Evolutionary conservation across 768 basidiomycete species (phyloP).

Genomic region (Leccinellum luteum): DNA sequence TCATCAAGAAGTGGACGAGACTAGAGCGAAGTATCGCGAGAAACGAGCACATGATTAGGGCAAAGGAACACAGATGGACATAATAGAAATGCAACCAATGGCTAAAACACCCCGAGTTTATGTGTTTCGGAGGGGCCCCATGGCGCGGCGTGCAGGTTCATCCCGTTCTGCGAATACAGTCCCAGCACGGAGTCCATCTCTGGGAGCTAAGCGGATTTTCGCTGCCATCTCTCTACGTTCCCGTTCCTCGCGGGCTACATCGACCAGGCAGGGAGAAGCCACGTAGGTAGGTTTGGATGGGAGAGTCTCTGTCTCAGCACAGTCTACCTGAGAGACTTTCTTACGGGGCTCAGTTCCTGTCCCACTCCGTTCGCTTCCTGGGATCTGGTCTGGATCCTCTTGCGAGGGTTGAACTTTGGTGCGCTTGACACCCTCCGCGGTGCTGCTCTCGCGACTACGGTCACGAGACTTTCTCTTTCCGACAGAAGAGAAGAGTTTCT

Average conservation of each 20-base stretch:
- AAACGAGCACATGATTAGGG: background rate
- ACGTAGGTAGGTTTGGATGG: slow-evolving; percentile 4
- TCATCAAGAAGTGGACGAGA: slow-evolving; percentile 7
- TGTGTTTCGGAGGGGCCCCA: slow-evolving; percentile 27
- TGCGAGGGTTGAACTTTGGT: slow-evolving; percentile 6
- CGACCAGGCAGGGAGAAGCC: background rate
- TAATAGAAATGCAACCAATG: background rate
- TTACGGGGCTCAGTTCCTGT: background rate
- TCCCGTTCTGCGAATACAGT: slow-evolving; percentile 29
- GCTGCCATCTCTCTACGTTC: slow-evolving; percentile 22
- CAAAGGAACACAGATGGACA: background rate
- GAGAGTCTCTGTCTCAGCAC: slow-evolving; percentile 2
- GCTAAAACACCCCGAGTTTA: background rate
- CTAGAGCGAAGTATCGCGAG: slow-evolving; percentile 14
- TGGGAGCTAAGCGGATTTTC: slow-evolving; percentile 22
- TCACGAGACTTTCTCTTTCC: slow-evolving; percentile 30
- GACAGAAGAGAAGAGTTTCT: slow-evolving; percentile 51
- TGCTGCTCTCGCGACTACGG: slow-evolving; percentile 18
- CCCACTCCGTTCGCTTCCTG: slow-evolving; percentile 17
- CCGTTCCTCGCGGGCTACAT: slow-evolving; percentile 24
- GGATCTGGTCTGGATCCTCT: slow-evolving; percentile 4
- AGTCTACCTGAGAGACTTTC: background rate
- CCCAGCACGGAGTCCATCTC: slow-evolving; percentile 31
- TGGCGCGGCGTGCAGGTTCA: slow-evolving; percentile 29
- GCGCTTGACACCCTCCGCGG: slow-evolving; percentile 15